Base-by-base conservation (phyloP, 306 rosid genomes). In the Acacia acuminata region DNA sequence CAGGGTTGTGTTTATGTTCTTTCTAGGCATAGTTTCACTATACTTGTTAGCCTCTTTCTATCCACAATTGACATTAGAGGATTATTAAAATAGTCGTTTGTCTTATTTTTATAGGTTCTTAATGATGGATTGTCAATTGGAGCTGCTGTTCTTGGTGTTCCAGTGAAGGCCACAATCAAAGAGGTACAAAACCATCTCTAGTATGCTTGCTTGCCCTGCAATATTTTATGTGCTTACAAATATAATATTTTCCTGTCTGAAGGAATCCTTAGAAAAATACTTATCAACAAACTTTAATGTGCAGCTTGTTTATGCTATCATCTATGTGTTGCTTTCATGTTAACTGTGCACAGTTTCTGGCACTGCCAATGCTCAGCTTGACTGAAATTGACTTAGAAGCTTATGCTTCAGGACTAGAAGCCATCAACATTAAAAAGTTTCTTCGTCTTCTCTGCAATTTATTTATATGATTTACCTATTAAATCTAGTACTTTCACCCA, bases 91-190 rank as follows among this genome's bases (percentile, higher is more conserved):
- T 75, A 74, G 75, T 72, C 66, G 16, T 40, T 77, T 83, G 43
- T 73, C 48, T 63, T 68, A 38, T 88, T 76, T 53, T 44, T 80
- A 83, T 83, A 96, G 99, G 99, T 96, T 85, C 90, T 96, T 79
- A 77, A 78, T 81, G 99, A 96, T 85, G 99, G 94, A 82, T 82
- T 84, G 87, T 83, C 89, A 79, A 88, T 91, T 47, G 97, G 98
- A 75, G 99, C 98, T 27, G 94, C 97, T 17, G 99, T 96, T 69
- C 99, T 94, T 79, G 98, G 98, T 42, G 98, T 96, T 82, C 99
- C 98, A 61, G 92, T 71, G 51, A 96, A 96, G 90, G 97, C 99
- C 76, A 96, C 99, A 36, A 94, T 96, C 90, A 96, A 94, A 87
- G 98, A 96, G 98, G 99, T 68, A 66, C 45, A 61, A 24, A 12